These are phyloP conservation scores for Grosmannia penicillata DNA, from an alignment of 2,329 filamentous ascomycete species.

Conservation along the genomic window DNA sequence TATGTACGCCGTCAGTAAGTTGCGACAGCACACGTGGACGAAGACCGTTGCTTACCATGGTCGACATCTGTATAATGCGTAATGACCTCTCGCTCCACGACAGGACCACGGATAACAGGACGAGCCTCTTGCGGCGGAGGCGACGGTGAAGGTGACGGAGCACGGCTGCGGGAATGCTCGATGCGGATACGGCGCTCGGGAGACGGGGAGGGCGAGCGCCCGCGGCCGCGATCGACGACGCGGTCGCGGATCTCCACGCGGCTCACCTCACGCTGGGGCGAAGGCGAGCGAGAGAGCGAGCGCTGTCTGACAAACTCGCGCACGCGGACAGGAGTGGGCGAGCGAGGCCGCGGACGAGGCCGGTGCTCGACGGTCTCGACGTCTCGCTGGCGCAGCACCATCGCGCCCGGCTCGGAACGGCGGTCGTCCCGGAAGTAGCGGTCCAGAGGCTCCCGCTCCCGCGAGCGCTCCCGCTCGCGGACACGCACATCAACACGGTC, in stretches of 20 bases:
- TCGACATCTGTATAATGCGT: conserved; percentile 80
- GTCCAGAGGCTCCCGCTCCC: conserved; percentile 27
- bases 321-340: conserved; percentile 23
- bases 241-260: conserved; percentile 2
- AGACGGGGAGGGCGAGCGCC: conserved; percentile 22
- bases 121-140: conserved; percentile 31
- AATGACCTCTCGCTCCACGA: conserved; percentile 77
- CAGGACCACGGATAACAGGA: conserved; percentile 56
- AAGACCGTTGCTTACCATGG: conserved; percentile 46
- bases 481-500: conserved; percentile 13
- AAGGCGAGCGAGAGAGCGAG: conserved; percentile 24
- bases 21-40: neutral
- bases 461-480: conserved; percentile 27
- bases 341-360: conserved; percentile 24
- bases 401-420: conserved; percentile 28
- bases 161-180: conserved; percentile 28
- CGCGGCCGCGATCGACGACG: conserved; percentile 25
- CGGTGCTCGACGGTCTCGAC: conserved; percentile 36
- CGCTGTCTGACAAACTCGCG: conserved; percentile 28
- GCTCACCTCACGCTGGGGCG: conserved; percentile 16
- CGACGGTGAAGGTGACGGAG: conserved; percentile 30
- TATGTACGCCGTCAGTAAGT: conserved; percentile 14
- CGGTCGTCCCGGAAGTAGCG: conserved; percentile 36
- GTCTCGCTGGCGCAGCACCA: conserved; percentile 40
- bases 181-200: conserved; percentile 32